A percentile compares a stretch with the other conserved stretches of the same genome.
Conservation (phyloP, 306 rosid species). For the Prosopis cineraria region DNA sequence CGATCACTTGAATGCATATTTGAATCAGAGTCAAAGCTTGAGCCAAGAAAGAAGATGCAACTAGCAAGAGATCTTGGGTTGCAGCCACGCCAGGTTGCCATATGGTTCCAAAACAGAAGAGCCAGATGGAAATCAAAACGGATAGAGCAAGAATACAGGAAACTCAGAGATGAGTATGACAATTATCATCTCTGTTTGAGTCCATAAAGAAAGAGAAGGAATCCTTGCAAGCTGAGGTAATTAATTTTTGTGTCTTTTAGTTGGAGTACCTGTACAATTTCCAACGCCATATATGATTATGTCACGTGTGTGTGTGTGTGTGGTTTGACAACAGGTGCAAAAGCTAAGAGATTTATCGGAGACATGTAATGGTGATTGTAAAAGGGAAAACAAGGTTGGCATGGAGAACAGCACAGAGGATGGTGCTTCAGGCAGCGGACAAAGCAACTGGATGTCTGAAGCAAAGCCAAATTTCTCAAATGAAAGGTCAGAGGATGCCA, state of each 20-base stretch:
- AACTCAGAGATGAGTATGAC: constrained; percentile 67
- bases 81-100: constrained; percentile 92
- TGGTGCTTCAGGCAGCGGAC: constrained; percentile 46
- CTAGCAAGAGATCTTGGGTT: constrained; percentile 85
- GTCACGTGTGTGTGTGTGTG: background rate
- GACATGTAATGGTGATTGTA: constrained; percentile 28
- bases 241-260: constrained; percentile 10
- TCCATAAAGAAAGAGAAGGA: constrained; percentile 74
- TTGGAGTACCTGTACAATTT: background rate
- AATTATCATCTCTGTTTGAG: constrained; percentile 58
- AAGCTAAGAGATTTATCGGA: constrained; percentile 53
- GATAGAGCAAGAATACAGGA: constrained; percentile 67
- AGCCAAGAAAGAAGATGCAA: constrained; percentile 79
- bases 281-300: background rate
- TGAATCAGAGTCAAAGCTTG: constrained; percentile 79
- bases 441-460: constrained; percentile 36
- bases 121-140: constrained; percentile 95
- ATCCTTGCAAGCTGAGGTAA: constrained; percentile 75
- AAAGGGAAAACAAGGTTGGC: constrained; percentile 32
- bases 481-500: constrained; percentile 40
- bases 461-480: constrained; percentile 37
- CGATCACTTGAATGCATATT: constrained; percentile 67
- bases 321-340: constrained; percentile 55
- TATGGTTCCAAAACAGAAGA: constrained; percentile 95
- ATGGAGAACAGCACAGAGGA: constrained; percentile 44